These are phyloP conservation scores for Acacia concinna DNA, from an alignment of 331 rosid species.

Conservation along the genomic window DNA sequence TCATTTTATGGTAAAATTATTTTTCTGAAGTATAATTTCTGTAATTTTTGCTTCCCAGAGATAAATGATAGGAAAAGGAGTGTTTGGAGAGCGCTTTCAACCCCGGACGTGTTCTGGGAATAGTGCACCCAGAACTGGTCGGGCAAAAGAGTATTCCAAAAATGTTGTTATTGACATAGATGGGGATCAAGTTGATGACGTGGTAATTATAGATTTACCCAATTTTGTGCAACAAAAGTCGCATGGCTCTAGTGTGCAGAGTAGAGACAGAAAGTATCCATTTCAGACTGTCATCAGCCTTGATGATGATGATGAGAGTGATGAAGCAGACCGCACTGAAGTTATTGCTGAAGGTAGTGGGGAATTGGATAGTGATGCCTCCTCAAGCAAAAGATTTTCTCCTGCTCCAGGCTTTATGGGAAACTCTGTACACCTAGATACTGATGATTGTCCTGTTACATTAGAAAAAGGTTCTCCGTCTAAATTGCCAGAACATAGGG, in stretches of 20 bases:
- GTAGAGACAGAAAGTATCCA: slow-evolving; percentile 40
- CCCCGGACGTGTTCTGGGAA: slow-evolving; percentile 53
- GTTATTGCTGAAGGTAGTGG: slow-evolving; percentile 45
- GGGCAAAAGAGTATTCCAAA: slow-evolving; percentile 37
- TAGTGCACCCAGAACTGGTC: slow-evolving; percentile 32
- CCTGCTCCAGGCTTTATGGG: slow-evolving; percentile 30
- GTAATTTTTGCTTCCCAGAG: slow-evolving; percentile 35
- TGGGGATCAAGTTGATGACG: slow-evolving; percentile 53
- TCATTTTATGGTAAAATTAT: background rate
- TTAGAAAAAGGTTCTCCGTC: slow-evolving; percentile 43
- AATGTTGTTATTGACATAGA: slow-evolving; percentile 70
- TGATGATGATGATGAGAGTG: slow-evolving; percentile 51
- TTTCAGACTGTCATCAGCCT: slow-evolving; percentile 54
- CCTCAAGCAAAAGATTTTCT: slow-evolving; percentile 56
- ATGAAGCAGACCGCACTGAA: slow-evolving; percentile 33
- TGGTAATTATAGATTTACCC: slow-evolving; percentile 48
- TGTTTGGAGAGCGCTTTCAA: slow-evolving; percentile 43
- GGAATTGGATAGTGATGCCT: slow-evolving; percentile 81
- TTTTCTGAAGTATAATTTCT: slow-evolving; percentile 21
- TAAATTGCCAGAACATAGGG: slow-evolving; percentile 40
- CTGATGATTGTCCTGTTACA: slow-evolving; percentile 40
- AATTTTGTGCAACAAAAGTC: slow-evolving; percentile 35
- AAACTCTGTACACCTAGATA: slow-evolving; percentile 37
- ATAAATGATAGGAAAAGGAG: slow-evolving; percentile 58
- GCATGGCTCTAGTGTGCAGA: slow-evolving; percentile 39